These are phyloP conservation scores for Camillea tinctor DNA, from an alignment of 2,329 filamentous ascomycete species.

Conservation along the genomic window DNA sequence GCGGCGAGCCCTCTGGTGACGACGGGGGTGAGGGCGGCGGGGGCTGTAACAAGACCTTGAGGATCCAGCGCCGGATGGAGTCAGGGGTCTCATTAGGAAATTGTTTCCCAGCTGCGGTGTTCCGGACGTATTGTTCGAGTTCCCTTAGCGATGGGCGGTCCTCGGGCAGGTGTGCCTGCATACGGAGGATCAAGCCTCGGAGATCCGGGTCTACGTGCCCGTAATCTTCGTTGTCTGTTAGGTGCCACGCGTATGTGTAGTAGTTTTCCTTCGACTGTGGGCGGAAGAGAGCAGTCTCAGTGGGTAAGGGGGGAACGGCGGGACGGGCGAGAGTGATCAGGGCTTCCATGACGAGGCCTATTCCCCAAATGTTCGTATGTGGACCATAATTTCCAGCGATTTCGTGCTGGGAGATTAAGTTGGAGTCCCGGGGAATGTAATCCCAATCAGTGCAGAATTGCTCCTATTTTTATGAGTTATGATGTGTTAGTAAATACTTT, in stretches of 20 bases:
- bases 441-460: constrained; percentile 22
- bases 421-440: constrained; percentile 4
- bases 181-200: constrained; percentile 3
- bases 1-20: neutral
- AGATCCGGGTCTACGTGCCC: neutral
- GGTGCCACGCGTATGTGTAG: constrained; percentile 11
- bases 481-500: neutral
- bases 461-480: constrained; percentile 6
- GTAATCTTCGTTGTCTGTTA: constrained; percentile 2
- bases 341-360: constrained; percentile 15
- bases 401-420: neutral
- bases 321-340: constrained; percentile 16
- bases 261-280: neutral
- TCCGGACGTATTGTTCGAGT: neutral
- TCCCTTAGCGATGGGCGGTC: constrained; percentile 8
- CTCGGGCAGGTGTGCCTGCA: constrained; percentile 14
- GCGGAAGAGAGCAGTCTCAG: neutral
- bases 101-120: neutral
- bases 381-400: constrained; percentile 17
- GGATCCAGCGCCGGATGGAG: neutral
- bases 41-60: neutral
- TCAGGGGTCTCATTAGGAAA: neutral
- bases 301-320: constrained; percentile 6
- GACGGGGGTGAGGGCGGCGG: neutral
- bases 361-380: constrained; percentile 19